These are phyloP conservation scores for Pyronema omphalodes DNA, from an alignment of 495 filamentous ascomycete genomes.

Conservation along the genomic window DNA sequence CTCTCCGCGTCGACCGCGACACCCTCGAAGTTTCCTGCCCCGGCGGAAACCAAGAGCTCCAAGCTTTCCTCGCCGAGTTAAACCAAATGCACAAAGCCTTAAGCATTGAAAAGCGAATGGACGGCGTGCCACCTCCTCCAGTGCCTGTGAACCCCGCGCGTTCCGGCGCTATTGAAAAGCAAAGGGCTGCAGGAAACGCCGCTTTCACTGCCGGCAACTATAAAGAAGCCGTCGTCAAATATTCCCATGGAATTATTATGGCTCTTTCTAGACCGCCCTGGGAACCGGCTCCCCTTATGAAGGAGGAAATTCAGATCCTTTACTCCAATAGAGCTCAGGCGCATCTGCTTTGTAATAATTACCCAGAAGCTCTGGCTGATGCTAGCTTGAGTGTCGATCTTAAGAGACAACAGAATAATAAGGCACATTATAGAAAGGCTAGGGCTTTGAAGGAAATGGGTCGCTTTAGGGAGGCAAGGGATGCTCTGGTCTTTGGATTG, in stretches of 20 bases:
- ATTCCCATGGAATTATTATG: slow-evolving; percentile 74
- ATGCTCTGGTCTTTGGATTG: slow-evolving; percentile 50
- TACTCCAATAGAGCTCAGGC: slow-evolving; percentile 83
- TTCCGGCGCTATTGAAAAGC: slow-evolving; percentile 65
- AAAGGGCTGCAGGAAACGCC: slow-evolving; percentile 71
- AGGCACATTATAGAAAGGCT: slow-evolving; percentile 81
- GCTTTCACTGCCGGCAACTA: slow-evolving; percentile 59
- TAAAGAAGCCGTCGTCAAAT: slow-evolving; percentile 59
- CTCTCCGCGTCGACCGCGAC: slow-evolving; percentile 57
- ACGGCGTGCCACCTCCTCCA: slow-evolving; percentile 56
- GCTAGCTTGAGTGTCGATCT: slow-evolving; percentile 78
- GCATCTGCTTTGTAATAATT: slow-evolving; percentile 56
- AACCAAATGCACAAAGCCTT: slow-evolving; percentile 59
- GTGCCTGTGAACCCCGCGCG: slow-evolving; percentile 74
- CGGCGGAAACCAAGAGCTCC: slow-evolving; percentile 25
- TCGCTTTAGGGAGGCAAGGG: slow-evolving; percentile 58
- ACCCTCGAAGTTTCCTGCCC: slow-evolving; percentile 41
- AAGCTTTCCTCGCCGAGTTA: slow-evolving; percentile 43
- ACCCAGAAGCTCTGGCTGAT: slow-evolving; percentile 68
- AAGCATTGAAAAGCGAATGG: slow-evolving; percentile 26
- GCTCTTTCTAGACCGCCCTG: slow-evolving; percentile 60
- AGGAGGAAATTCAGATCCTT: slow-evolving; percentile 63
- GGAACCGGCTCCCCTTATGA: slow-evolving; percentile 64
- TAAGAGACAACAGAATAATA: slow-evolving; percentile 69
- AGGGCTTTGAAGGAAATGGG: slow-evolving; percentile 82